A percentile compares a stretch with the other conserved stretches of the same genome.
These are phyloP conservation scores for Carex kokanica DNA, from an alignment of 176 grass and related monocot genomes.

Conservation along the genomic window DNA sequence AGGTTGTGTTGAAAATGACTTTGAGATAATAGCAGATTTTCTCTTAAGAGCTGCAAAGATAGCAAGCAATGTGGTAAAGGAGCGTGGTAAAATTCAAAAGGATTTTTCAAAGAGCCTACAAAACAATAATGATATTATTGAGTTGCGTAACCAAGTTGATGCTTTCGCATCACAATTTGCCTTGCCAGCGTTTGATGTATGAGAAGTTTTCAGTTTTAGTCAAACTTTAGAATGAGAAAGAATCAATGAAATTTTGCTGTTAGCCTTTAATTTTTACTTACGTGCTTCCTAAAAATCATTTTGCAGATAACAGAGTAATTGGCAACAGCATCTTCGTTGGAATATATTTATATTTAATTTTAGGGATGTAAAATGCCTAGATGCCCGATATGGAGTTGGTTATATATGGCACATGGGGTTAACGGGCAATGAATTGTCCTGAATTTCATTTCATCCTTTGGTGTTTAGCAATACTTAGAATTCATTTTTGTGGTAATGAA, in stretches of 20 bases:
- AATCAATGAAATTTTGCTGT: neutral
- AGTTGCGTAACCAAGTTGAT: constrained; percentile 64
- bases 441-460: neutral
- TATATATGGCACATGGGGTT: neutral
- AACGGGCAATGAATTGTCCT: constrained; percentile 13
- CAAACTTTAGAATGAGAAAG: constrained; percentile 20
- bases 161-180: constrained; percentile 83
- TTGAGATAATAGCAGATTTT: constrained; percentile 68
- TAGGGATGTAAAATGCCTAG: neutral
- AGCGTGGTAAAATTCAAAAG: constrained; percentile 80
- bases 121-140: constrained; percentile 71
- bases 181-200: constrained; percentile 85
- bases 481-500: neutral
- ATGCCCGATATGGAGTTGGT: neutral
- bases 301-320: neutral
- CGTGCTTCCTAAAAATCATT: neutral
- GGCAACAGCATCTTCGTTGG: neutral
- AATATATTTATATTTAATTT: neutral
- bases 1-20: constrained; percentile 93
- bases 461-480: constrained; percentile 15
- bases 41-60: constrained; percentile 81
- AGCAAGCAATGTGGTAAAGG: constrained; percentile 63
- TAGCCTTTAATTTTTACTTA: neutral
- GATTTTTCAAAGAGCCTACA: constrained; percentile 72
- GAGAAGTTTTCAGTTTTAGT: constrained; percentile 35